Conservation (phyloP, 1,284 basidiomycete species). For the Coriolopsis trogii region DNA sequence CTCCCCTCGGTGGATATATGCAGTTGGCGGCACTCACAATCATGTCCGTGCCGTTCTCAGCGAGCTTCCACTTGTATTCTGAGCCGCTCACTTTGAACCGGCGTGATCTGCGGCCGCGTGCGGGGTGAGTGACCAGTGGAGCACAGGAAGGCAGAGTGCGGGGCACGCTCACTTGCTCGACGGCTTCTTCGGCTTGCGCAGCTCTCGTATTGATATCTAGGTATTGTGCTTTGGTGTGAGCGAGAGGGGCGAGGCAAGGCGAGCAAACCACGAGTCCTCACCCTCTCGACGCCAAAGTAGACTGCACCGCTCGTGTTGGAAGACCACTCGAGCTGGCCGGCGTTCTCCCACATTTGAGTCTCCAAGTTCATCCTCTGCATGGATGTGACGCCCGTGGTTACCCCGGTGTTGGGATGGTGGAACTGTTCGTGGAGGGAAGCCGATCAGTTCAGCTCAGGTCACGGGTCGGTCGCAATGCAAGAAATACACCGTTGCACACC, state of each 20-base stretch:
- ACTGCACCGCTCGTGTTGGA: slow-evolving; percentile 47
- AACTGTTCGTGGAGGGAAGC: slow-evolving; percentile 49
- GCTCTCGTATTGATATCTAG: slow-evolving; percentile 49
- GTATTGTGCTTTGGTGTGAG: not conserved
- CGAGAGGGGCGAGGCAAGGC: not conserved
- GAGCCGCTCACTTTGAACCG: slow-evolving; percentile 52
- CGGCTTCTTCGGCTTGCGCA: slow-evolving; percentile 51
- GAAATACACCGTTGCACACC: too few relatives aligned
- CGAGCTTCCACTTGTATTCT: slow-evolving; percentile 64
- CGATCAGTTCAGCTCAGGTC: too few relatives aligned
- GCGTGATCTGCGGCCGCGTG: slow-evolving; percentile 44
- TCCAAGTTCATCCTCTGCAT: slow-evolving; percentile 51
- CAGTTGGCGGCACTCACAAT: slow-evolving; percentile 42
- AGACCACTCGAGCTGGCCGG: slow-evolving; percentile 55
- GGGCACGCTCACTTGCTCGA: slow-evolving; percentile 48
- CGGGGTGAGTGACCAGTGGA: not conserved
- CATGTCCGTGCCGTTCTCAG: slow-evolving; percentile 47
- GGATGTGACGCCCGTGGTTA: slow-evolving; percentile 46
- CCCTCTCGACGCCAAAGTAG: slow-evolving; percentile 54
- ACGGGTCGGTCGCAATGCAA: not conserved
- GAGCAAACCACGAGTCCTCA: slow-evolving; percentile 20
- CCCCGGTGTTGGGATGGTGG: slow-evolving; percentile 51
- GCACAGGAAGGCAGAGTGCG: not conserved
- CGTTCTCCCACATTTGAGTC: slow-evolving; percentile 50
- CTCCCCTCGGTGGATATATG: too few relatives aligned